Base-by-base conservation (phyloP, 768 basidiomycete species). In the Mycena capillaripes region DNA sequence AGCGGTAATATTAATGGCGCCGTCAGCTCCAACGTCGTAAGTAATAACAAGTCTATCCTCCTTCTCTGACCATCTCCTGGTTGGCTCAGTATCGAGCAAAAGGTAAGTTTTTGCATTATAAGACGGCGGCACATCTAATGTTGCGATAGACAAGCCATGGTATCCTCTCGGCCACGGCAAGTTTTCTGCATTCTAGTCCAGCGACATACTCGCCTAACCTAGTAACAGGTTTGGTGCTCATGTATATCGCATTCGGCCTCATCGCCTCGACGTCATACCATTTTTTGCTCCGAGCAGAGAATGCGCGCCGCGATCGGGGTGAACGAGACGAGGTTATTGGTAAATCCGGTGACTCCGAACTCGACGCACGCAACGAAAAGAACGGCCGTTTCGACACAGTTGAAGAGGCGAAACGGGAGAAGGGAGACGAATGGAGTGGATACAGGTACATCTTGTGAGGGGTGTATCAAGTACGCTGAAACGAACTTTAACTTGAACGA, bases 1-100 rank as follows among this genome's bases (percentile, higher is more conserved):
- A 92, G 91, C 73, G 92, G 92, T 10, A 93, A 93, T 78, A 82
- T 93, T 60, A 92, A 93, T 76, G 93, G 92, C 23, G 92, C 91
- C n/a, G 89, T 95, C 48, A 90, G 89, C 77, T 93, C 92, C 21
- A 93, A 94, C 75, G 88, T 95, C 40, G 91, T 91, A 80, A 75
- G 91, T 87, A 38, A 53, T 32, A 10, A 27, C n/a, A 40, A 61
- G 21, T 58, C n/a, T 46, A 38, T 40, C 21, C 32, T 71, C 30
- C 36, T 72, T 11, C 36, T 57, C 44, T 73, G 29, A 69, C 50
- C 55, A 67, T 34, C 46, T 60, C 17, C 4, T 21, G 19, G 10
- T 30, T 11, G 14, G 42, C 42, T 6, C 61, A 91, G 86, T 94
- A 95, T 77, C 92, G 92, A 36, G 87, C 87, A 4, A 80, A 78